These are phyloP conservation scores for Camillea tinctor DNA, from an alignment of 2,329 filamentous ascomycete species.

Conservation along the genomic window DNA sequence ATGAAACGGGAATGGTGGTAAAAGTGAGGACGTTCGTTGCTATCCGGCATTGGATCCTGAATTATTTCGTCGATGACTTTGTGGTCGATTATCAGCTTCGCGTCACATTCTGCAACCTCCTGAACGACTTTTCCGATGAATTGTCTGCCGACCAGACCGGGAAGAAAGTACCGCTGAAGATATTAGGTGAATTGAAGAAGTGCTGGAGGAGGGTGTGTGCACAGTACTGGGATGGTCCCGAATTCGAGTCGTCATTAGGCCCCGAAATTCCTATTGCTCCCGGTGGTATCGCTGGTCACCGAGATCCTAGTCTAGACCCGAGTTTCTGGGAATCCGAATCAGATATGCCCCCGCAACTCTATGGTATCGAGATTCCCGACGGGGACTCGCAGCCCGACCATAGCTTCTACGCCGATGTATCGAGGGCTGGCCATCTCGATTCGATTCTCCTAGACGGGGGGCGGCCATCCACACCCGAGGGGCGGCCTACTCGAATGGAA, in stretches of 20 bases:
- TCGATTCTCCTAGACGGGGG: slow-evolving; percentile 41
- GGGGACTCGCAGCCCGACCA: slow-evolving; percentile 28
- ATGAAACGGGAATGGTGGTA: slow-evolving; percentile 90
- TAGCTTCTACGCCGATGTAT: slow-evolving; percentile 48
- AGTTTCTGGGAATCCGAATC: slow-evolving; percentile 51
- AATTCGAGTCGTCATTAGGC: slow-evolving; percentile 60
- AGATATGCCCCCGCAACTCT: slow-evolving; percentile 45
- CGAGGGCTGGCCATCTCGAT: slow-evolving; percentile 48
- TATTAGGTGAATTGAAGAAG: slow-evolving; percentile 90
- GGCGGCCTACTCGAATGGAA: slow-evolving; percentile 28
- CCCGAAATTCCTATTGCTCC: slow-evolving; percentile 69
- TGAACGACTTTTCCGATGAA: slow-evolving; percentile 68
- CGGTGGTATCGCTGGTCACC: slow-evolving; percentile 67
- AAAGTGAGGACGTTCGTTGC: slow-evolving; percentile 94
- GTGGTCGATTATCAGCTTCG: slow-evolving; percentile 73
- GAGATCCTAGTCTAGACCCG: slow-evolving; percentile 55
- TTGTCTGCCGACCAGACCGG: slow-evolving; percentile 44
- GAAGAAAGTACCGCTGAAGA: slow-evolving; percentile 68
- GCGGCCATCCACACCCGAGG: slow-evolving; percentile 49
- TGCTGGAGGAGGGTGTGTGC: slow-evolving; percentile 93
- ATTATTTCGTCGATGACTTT: slow-evolving; percentile 97
- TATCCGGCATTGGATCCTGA: slow-evolving; percentile 93
- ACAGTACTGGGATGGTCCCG: slow-evolving; percentile 79
- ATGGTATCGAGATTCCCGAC: slow-evolving; percentile 36
- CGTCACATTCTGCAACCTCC: slow-evolving; percentile 72